Conservation (phyloP, 1,284 basidiomycete species). For the Fomitopsis betulina region DNA sequence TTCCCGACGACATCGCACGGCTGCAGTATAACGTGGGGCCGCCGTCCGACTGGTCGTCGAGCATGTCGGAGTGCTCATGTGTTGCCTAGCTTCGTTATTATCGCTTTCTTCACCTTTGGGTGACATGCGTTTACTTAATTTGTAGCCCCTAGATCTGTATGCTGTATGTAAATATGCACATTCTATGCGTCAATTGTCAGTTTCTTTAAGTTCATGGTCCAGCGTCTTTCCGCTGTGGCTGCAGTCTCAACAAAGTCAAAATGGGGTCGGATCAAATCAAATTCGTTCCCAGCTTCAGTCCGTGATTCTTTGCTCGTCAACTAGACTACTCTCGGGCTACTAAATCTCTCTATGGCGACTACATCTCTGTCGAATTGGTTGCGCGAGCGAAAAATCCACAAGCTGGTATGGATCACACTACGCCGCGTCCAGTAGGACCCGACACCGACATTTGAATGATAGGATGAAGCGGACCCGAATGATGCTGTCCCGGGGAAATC, state of each 20-base stretch:
- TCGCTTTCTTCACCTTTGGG: neutral
- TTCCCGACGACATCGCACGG: neutral
- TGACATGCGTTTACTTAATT: neutral
- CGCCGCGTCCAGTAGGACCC: too few relatives aligned
- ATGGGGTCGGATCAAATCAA: too few relatives aligned
- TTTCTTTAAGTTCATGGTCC: too few relatives aligned
- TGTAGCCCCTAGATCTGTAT: too few relatives aligned
- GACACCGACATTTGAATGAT: neutral
- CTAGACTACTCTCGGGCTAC: neutral
- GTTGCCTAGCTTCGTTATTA: neutral
- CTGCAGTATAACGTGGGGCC: neutral
- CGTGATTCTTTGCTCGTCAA: neutral
- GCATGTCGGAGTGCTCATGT: neutral
- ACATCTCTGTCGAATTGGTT: neutral
- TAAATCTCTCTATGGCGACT: neutral
- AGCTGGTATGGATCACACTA: neutral
- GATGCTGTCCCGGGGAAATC: neutral
- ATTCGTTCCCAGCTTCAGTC: neutral
- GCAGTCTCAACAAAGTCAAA: too few relatives aligned
- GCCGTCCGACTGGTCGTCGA: neutral
- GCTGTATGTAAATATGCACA: too few relatives aligned
- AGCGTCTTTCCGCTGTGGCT: too few relatives aligned
- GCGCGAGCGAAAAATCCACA: neutral
- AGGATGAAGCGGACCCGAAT: constrained; percentile 2
- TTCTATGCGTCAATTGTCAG: too few relatives aligned